Evolutionary conservation across 208 protist species (phyloP).

Genomic region (Angomonas deanei): DNA sequence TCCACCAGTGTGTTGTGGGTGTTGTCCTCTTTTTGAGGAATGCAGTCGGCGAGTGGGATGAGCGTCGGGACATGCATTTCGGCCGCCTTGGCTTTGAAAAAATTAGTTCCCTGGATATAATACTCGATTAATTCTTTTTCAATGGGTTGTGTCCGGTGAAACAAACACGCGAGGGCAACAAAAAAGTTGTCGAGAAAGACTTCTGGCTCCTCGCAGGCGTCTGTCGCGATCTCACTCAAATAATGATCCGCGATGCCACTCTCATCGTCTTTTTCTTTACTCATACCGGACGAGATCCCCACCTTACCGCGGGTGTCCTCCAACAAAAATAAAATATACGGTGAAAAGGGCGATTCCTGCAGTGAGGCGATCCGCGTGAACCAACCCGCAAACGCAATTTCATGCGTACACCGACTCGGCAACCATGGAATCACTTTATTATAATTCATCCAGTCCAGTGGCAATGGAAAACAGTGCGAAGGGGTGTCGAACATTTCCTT

Average conservation of each 20-base stretch:
- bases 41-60: slow-evolving; percentile 73
- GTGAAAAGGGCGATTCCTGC: slow-evolving; percentile 60
- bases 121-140: slow-evolving; percentile 48
- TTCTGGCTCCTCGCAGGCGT: slow-evolving; percentile 82
- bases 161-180: slow-evolving; percentile 53
- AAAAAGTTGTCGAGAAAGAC: slow-evolving; percentile 79
- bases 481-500: slow-evolving; percentile 54
- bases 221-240: slow-evolving; percentile 79
- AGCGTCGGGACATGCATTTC: slow-evolving; percentile 86
- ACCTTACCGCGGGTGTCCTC: slow-evolving; percentile 83
- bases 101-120: slow-evolving; percentile 74
- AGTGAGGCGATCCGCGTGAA: slow-evolving; percentile 73
- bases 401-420: slow-evolving; percentile 34
- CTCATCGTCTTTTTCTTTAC: slow-evolving; percentile 55
- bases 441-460: slow-evolving; percentile 88
- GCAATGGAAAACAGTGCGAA: slow-evolving; percentile 53
- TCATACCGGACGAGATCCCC: slow-evolving; percentile 69
- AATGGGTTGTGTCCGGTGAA: slow-evolving; percentile 72
- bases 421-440: slow-evolving; percentile 59
- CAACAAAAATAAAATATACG: slow-evolving; percentile 74
- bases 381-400: slow-evolving; percentile 72
- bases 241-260: slow-evolving; percentile 67
- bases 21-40: slow-evolving; percentile 74
- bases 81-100: slow-evolving; percentile 75
- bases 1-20: slow-evolving; percentile 72